Base-by-base conservation (phyloP, 345 rosid species). In the Hirschfeldia incana region DNA sequence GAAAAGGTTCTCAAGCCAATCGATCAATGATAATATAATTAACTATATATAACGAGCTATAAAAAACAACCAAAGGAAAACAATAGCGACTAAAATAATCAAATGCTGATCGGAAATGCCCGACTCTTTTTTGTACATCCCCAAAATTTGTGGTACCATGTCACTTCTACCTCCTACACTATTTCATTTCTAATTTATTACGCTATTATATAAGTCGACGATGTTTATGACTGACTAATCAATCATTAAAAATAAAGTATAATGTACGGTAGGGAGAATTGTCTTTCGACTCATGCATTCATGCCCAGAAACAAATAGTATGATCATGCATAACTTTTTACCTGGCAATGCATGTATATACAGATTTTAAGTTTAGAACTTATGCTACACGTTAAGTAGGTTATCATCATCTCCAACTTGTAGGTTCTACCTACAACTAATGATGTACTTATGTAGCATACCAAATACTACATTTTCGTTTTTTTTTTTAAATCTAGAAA, bases 81-180 rank as follows among this genome's bases (percentile, higher is more conserved):
- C 27, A 59, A 44, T 66, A 55, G 72, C 6, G 26, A 71, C 29
- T 76, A 73, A 75, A 53, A 42, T 65, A 67, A 42, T 27, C 4
- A 34, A 63, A 63, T 36, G 15, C 69, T 67, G 69, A 67, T 75
- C 61, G 44, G 82, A 67, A 68, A 68, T 77, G 75, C 16, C 73
- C 37, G 72, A 82, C 46, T 55, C 72, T 78, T 49, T 49, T 82
- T 60, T 62, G 78, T 82, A 74, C 73, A 74, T 66, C 77, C 85
- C 83, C 83, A 75, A 81, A 59, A 79, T 70, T 73, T 80, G 80
- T 85, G 74, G 87, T 82, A 78, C 78, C 36, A 79, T 85, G 89
- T 85, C 85, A 8, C 83, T 85, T 57, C 68, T 74, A 71, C 71
- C 62, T 77, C 84, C 83, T 60, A 83, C 90, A 78, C 75, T 71